phyloP scores from a whole-genome alignment of 306 rosid genomes.

The Quercus dentata region DNA sequence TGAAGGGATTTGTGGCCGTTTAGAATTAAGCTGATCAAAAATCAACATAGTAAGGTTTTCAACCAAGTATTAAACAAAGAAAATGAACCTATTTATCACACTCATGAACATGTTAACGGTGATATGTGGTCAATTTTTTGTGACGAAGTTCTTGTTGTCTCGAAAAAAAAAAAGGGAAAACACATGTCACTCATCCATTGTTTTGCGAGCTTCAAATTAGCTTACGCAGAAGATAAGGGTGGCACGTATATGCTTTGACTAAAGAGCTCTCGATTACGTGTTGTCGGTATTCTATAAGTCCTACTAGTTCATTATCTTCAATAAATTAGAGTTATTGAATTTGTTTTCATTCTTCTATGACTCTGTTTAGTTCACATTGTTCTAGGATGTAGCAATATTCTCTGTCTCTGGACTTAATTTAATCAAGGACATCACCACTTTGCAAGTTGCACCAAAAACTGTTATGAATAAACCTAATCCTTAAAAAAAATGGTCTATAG shows the following conservation, averaged over 20 bases:
- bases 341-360: background rate
- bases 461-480: too few relatives aligned
- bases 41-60: too few relatives aligned
- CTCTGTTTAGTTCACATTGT: background rate
- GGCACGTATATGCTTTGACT: conserved; percentile 26
- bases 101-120: background rate
- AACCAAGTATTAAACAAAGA: too few relatives aligned
- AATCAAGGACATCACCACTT: background rate
- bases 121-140: too few relatives aligned
- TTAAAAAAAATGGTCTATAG: background rate
- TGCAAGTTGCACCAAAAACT: background rate
- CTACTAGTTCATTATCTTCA: background rate
- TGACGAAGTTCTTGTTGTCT: background rate
- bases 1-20: background rate
- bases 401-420: background rate
- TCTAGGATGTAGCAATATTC: background rate
- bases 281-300: conserved; percentile 6
- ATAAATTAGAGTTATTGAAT: background rate
- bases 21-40: background rate
- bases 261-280: conserved; percentile 16
- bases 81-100: background rate
- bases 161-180: background rate
- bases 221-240: conserved; percentile 28
- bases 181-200: background rate
- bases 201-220: conserved; percentile 3